phyloP scores from a whole-genome alignment of 2,329 filamentous ascomycete genomes.

The Cladosporium oxysporum region DNA sequence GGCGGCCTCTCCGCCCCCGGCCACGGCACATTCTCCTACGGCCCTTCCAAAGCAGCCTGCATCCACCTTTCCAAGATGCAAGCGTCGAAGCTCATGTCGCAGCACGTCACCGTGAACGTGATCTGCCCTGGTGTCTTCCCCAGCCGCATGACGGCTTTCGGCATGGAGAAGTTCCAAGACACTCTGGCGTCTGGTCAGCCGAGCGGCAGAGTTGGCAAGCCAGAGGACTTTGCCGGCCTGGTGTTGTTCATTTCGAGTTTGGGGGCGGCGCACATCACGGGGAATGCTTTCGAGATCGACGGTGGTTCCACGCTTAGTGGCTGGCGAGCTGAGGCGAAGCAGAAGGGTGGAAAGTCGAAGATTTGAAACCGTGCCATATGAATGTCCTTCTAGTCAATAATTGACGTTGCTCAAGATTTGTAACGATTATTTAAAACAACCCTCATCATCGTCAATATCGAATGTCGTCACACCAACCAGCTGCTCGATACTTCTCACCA shows the following conservation, averaged over 20 bases:
- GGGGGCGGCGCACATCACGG: slow-evolving; percentile 49
- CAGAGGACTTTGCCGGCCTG: slow-evolving; percentile 50
- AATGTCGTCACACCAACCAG: not conserved
- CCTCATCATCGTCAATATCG: not conserved
- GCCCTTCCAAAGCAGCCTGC: slow-evolving; percentile 53
- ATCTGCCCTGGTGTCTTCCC: slow-evolving; percentile 61
- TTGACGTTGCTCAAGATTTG: not conserved
- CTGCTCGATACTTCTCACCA: not conserved
- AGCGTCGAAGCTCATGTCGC: slow-evolving; percentile 53
- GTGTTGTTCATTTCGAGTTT: slow-evolving; percentile 47
- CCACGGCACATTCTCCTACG: slow-evolving; percentile 45
- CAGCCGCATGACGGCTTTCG: slow-evolving; percentile 56
- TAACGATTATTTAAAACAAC: not conserved
- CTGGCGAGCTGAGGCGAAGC: slow-evolving; percentile 40
- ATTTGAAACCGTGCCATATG: not conserved
- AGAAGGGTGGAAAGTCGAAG: slow-evolving; percentile 28
- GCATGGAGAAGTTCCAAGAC: slow-evolving; percentile 51
- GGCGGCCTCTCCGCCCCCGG: slow-evolving; percentile 56
- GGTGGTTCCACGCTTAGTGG: slow-evolving; percentile 48
- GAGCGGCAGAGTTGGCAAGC: slow-evolving; percentile 50
- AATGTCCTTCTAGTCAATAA: not conserved
- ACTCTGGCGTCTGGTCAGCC: slow-evolving; percentile 50
- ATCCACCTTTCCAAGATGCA: slow-evolving; percentile 59
- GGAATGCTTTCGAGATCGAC: slow-evolving; percentile 52
- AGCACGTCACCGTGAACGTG: slow-evolving; percentile 57